phyloP scores from a whole-genome alignment of 129 eudicot species.

The Logfia minima region DNA sequence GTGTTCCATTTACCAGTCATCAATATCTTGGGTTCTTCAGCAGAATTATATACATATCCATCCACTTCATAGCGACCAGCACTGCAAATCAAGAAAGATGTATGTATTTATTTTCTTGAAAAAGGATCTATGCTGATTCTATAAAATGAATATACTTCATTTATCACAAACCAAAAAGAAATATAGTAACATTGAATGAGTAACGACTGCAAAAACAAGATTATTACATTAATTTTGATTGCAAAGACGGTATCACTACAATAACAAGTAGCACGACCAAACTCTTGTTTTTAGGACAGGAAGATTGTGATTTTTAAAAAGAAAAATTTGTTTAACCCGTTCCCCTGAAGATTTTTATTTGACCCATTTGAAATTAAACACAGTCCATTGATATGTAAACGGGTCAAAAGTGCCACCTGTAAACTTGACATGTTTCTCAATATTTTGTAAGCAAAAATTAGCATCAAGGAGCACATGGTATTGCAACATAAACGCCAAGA shows the following conservation, averaged over 20 bases:
- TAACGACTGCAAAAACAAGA: no score
- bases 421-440: conserved; percentile 3
- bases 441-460: background rate
- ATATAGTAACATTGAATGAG: no score
- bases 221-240: no score
- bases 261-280: no score
- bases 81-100: conserved; percentile 40
- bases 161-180: no score
- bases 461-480: conserved; percentile 20
- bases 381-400: background rate
- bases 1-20: conserved; percentile 98
- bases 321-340: background rate
- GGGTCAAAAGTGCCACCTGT: background rate
- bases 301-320: no score
- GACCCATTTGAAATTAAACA: background rate
- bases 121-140: background rate
- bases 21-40: conserved; percentile 91
- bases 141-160: background rate
- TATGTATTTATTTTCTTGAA: background rate
- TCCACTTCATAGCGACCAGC: conserved; percentile 97
- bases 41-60: conserved; percentile 86
- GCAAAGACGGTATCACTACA: no score
- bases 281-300: no score
- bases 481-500: conserved; percentile 9
- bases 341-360: background rate